These are phyloP conservation scores for Fusarium oligoseptatum DNA, from an alignment of 2,329 filamentous ascomycete species.

Conservation along the genomic window DNA sequence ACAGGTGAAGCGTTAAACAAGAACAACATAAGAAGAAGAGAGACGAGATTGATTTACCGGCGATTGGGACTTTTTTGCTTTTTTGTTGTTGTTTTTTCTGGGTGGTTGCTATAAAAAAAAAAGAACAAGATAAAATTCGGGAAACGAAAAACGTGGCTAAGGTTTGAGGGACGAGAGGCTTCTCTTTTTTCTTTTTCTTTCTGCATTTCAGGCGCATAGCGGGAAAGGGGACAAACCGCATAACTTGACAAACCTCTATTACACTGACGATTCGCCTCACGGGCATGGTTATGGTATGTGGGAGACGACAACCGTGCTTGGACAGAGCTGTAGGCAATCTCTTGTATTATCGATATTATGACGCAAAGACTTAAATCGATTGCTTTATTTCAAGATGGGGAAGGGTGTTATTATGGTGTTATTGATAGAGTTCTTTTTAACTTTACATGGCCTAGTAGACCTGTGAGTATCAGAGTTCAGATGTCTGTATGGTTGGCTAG, in stretches of 20 bases:
- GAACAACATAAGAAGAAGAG: neutral
- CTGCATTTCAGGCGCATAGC: slow-evolving; percentile 50
- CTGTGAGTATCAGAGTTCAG: neutral
- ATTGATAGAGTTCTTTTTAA: neutral
- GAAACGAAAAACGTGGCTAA: neutral
- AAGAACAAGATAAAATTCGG: neutral
- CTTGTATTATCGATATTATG: slow-evolving; percentile 42
- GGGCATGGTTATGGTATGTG: slow-evolving; percentile 29
- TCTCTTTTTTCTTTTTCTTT: slow-evolving; percentile 6
- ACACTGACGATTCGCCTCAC: slow-evolving; percentile 26
- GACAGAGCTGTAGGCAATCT: slow-evolving; percentile 26
- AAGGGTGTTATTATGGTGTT: neutral
- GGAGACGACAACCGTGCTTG: slow-evolving; percentile 32
- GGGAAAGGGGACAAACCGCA: slow-evolving; percentile 39
- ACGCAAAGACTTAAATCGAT: slow-evolving; percentile 38
- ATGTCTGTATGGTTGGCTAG: neutral
- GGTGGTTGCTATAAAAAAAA: slow-evolving; percentile 15
- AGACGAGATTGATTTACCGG: neutral
- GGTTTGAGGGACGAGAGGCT: slow-evolving; percentile 9
- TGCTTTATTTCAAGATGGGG: neutral
- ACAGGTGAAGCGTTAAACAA: slow-evolving; percentile 45
- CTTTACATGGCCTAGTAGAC: neutral
- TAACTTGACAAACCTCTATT: slow-evolving; percentile 11
- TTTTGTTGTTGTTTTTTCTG: slow-evolving; percentile 13
- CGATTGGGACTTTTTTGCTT: neutral